Conservation (phyloP, 1,139 yeast species). For the Saccharomyces hybrid region DNA sequence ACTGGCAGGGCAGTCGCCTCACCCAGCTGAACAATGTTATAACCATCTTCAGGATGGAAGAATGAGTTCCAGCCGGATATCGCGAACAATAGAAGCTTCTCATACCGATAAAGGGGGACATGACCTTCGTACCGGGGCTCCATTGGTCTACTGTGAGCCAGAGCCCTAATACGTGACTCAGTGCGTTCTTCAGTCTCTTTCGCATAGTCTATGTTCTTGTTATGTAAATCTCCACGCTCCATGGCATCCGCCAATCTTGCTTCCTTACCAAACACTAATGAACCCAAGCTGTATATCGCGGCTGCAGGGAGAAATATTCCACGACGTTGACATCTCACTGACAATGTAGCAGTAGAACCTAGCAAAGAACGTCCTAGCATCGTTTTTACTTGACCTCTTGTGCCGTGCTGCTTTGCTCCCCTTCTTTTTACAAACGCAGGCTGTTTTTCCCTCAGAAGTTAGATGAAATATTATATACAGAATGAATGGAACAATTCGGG, state of each 20-base stretch:
- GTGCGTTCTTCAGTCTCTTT: constrained; percentile 13
- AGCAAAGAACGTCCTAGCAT: not conserved
- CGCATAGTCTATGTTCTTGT: constrained; percentile 26
- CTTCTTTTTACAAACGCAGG: not conserved
- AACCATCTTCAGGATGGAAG: constrained; percentile 62
- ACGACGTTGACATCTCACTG: constrained; percentile 9
- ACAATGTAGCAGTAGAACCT: not conserved
- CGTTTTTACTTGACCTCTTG: not conserved
- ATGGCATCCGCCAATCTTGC: constrained; percentile 50
- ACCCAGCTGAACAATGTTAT: constrained; percentile 79
- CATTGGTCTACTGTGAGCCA: constrained; percentile 27
- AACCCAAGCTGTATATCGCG: constrained; percentile 19
- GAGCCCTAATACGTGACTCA: constrained; percentile 29
- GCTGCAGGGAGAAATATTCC: constrained; percentile 26
- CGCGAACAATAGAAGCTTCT: constrained; percentile 54
- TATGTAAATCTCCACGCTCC: constrained; percentile 45
- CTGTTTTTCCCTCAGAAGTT: not conserved
- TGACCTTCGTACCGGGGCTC: constrained; percentile 66
- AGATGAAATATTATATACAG: not conserved
- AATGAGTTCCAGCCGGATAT: constrained; percentile 82
- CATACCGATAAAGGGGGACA: constrained; percentile 61
- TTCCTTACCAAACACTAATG: constrained; percentile 40
- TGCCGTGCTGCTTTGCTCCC: not conserved
- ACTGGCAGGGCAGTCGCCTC: constrained; percentile 79
- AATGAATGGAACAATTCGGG: not conserved